Base-by-base conservation (phyloP, 768 basidiomycete genomes). In the Flagelloscypha sp. region DNA sequence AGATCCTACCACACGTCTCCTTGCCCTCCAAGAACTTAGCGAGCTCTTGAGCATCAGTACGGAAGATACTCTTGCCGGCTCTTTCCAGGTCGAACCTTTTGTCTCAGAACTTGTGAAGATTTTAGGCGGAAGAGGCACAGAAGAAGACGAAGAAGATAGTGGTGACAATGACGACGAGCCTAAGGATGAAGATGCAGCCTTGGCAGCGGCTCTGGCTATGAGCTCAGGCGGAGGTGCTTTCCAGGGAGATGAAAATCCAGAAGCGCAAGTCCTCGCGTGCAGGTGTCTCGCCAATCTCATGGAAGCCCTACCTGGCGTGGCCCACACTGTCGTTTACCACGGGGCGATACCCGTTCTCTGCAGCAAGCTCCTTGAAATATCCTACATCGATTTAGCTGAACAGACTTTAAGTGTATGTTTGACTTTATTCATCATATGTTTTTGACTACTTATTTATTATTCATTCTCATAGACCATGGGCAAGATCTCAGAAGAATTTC, bases 271-370 rank as follows among this genome's bases (percentile, higher is more conserved):
- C 33, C 72, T 98, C 30, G 95, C 95, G 19, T 97, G 93, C 58
- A 73, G 95, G 43, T 99, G 95, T 55, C 68, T 99, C 35, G 94
- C 93, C 31, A 98, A 99, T 56, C 70, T 99, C 37, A 93, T 98
- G 89, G 95, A 98, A 58, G 94, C 92, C n/a, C 70, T 98, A 15
- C 95, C 95, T 12, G 92, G 93, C 17, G 84, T 90, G 27, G 89
- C 90, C n/a, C 92, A 97, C 53, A 92, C 89, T 29, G 82, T 99
- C 48, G 94, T 98, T 24, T 88, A 95, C 56, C 87, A 94, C 50
- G 94, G 94, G n/a, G 95, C 94, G 12, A 93, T 99, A 39, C 92
- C 92, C 12, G 90, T 94, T 21, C 72, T 99, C 30, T 98, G 94
- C 74, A 85, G 85, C 73, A 98, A 99, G 58, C 64, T 99, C 42